phyloP scores from a whole-genome alignment of 2,329 filamentous ascomycete genomes.

The Colletotrichum sojae region DNA sequence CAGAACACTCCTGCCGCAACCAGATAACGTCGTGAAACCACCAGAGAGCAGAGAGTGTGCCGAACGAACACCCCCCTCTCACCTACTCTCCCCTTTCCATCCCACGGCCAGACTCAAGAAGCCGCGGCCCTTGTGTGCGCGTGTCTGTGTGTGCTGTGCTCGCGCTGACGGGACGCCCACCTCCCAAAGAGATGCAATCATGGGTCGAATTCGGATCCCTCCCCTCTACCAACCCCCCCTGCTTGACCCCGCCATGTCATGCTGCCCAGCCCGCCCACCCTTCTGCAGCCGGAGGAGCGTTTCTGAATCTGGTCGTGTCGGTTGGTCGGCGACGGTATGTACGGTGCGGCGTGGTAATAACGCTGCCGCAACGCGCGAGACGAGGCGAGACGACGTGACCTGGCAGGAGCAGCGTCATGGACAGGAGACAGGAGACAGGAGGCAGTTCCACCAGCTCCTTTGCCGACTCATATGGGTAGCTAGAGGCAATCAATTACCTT shows the following conservation, averaged over 20 bases:
- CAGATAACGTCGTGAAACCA: constrained; percentile 26
- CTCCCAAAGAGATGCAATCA: constrained; percentile 32
- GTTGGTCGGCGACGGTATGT: neutral
- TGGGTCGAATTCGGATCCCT: constrained; percentile 9
- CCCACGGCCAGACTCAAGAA: constrained; percentile 4
- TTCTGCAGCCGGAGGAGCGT: constrained; percentile 15
- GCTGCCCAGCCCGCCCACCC: constrained; percentile 32
- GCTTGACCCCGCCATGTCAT: constrained; percentile 39
- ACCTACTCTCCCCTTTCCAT: neutral
- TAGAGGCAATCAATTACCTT: neutral
- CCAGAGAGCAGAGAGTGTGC: neutral
- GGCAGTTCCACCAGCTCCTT: neutral
- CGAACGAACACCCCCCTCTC: neutral
- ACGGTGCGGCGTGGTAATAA: neutral
- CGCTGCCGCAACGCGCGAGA: neutral
- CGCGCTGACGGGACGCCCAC: constrained; percentile 32
- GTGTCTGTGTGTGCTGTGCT: constrained; percentile 3
- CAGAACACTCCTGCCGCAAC: constrained; percentile 15
- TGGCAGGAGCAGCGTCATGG: neutral
- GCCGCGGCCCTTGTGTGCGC: constrained; percentile 8
- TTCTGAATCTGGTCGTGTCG: neutral
- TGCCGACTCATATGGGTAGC: constrained; percentile 8
- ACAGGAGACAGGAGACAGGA: neutral
- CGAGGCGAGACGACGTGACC: constrained; percentile 2
- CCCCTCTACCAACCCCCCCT: constrained; percentile 9